Conservation (phyloP, 2,329 filamentous ascomycete genomes). For the Aspergillus aculeatus region DNA sequence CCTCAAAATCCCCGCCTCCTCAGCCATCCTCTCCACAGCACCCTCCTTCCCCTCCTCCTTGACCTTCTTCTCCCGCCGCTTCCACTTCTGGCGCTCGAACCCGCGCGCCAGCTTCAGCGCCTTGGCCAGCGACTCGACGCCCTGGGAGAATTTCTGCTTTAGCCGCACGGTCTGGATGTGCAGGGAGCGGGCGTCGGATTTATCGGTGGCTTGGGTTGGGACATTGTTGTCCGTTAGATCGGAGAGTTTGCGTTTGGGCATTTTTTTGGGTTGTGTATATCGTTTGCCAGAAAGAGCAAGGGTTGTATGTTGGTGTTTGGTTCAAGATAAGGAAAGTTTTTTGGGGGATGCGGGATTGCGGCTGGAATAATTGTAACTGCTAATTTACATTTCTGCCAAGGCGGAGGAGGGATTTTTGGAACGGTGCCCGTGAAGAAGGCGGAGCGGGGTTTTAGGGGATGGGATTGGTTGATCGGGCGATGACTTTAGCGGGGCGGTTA, state of each 20-base stretch:
- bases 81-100: slow-evolving; percentile 64
- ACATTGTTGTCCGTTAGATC: slow-evolving; percentile 23
- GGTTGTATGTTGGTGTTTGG: not conserved
- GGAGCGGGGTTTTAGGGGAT: not conserved
- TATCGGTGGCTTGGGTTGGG: not conserved
- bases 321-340: not conserved
- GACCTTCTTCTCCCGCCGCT: slow-evolving; percentile 58
- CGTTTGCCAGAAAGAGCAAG: not conserved
- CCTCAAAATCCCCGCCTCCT: slow-evolving; percentile 59
- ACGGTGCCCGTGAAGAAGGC: not conserved
- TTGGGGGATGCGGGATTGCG: not conserved
- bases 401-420: not conserved
- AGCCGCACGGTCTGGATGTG: slow-evolving; percentile 39
- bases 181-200: slow-evolving; percentile 23
- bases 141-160: slow-evolving; percentile 50
- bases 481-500: slow-evolving; percentile 2
- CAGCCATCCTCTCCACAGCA: slow-evolving; percentile 47
- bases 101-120: slow-evolving; percentile 59
- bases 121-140: slow-evolving; percentile 49
- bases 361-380: not conserved
- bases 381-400: not conserved
- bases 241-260: slow-evolving; percentile 44
- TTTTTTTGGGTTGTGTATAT: slow-evolving; percentile 14
- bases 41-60: slow-evolving; percentile 36
- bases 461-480: not conserved